Evolutionary conservation across 1,284 basidiomycete species (phyloP), one percentile per base, ranked within the genome.

Genomic region (Trichosporon sp.): DNA sequence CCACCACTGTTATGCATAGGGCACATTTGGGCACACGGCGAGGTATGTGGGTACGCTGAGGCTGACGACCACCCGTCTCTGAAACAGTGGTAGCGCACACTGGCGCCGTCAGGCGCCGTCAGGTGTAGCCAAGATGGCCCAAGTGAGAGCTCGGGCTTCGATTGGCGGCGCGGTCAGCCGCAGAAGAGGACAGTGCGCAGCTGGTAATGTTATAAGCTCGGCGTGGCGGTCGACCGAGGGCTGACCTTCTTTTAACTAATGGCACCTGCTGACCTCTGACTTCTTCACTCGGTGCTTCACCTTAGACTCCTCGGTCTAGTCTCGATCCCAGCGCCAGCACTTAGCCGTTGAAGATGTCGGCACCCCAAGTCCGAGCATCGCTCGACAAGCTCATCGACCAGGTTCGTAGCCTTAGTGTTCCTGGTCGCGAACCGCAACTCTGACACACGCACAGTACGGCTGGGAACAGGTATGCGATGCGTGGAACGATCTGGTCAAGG

Each of bases 1-100:
- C 49, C 49, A 54, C 49, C 25, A 54, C 49, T 23, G 10, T 54
- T 54, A 54, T 54, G 49, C 49, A 54, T 54, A 54, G 49, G 25
- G 49, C 25, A 29, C 25, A n/a, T 54, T n/a, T 7, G 27, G 49
- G 14, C 29, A 16, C 25, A 6, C 37, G 19, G 37, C 16, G n/a
- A 29, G 16, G 49, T 54, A 29, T 29, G 49, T 54, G 49, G 49
- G 25, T n/a, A n/a, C n/a, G n/a, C n/a, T n/a, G n/a, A n/a, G n/a
- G n/a, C n/a, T n/a, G n/a, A n/a, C n/a, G n/a, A n/a, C n/a, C n/a
- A n/a, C n/a, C n/a, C n/a, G n/a, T n/a, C 16, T 29, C 49, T 29
- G 27, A 9, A 27, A n/a, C 46, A 27, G 29, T 37, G 46, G 25
- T 11, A 25, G 46, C 21, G 13, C 23, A 25, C 23, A 21, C 13